phyloP scores from a whole-genome alignment of 495 filamentous ascomycete genomes.

The Penicillium bovifimosum region DNA sequence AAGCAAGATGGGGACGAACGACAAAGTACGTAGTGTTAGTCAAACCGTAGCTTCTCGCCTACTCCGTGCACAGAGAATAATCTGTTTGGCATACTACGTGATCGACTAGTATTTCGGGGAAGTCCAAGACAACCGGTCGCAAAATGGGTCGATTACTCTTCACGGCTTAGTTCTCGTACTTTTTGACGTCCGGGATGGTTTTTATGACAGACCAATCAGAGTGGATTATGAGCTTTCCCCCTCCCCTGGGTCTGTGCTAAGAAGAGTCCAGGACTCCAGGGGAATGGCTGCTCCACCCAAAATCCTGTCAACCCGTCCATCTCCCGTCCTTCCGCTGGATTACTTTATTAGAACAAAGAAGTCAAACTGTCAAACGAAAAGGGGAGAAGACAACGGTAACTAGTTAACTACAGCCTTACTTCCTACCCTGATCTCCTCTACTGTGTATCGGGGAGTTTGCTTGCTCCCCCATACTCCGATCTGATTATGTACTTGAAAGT shows the following conservation, averaged over 20 bases:
- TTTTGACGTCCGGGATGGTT: slow-evolving; percentile 8
- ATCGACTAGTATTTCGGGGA: neutral
- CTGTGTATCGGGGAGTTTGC: slow-evolving; percentile 6
- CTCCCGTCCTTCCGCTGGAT: slow-evolving; percentile 21
- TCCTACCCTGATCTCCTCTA: neutral
- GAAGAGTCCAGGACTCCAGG: slow-evolving; percentile 13
- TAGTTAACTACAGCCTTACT: too few relatives aligned
- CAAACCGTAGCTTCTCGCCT: neutral
- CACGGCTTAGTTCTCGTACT: slow-evolving; percentile 18
- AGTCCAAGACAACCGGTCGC: slow-evolving; percentile 1
- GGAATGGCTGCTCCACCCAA: slow-evolving; percentile 20
- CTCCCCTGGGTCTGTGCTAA: slow-evolving; percentile 5
- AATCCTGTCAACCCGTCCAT: slow-evolving; percentile 22
- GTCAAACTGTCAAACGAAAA: neutral
- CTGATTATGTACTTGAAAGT: slow-evolving; percentile 4
- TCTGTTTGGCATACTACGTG: slow-evolving; percentile 2
- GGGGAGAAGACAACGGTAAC: too few relatives aligned
- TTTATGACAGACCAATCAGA: slow-evolving; percentile 11
- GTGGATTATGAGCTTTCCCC: neutral
- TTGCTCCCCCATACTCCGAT: neutral
- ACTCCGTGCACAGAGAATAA: neutral
- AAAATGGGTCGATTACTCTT: slow-evolving; percentile 12
- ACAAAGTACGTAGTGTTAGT: slow-evolving; percentile 8
- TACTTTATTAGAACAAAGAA: neutral
- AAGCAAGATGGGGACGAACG: neutral